These are phyloP conservation scores for Zelopaecilomyces penicillatus DNA, from an alignment of 2,329 filamentous ascomycete species.

Conservation along the genomic window DNA sequence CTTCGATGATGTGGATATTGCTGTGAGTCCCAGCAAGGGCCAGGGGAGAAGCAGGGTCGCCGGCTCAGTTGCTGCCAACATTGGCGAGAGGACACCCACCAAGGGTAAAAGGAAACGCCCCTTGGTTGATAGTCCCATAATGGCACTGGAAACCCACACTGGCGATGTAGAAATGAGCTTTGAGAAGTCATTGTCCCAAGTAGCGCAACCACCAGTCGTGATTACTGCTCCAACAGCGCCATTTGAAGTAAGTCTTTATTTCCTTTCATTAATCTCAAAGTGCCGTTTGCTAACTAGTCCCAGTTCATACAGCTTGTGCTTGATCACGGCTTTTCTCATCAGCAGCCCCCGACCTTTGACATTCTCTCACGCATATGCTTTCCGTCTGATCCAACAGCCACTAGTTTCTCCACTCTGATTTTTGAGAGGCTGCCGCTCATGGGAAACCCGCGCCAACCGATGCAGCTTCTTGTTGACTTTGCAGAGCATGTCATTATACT, in stretches of 20 bases:
- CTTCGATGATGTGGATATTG: constrained; percentile 61
- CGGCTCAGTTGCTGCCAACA: constrained; percentile 34
- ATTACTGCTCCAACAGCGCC: constrained; percentile 22
- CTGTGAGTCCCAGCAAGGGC: constrained; percentile 44
- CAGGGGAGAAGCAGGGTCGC: constrained; percentile 32
- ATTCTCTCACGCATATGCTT: constrained; percentile 55
- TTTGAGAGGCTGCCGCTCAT: constrained; percentile 57
- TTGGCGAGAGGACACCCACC: constrained; percentile 51
- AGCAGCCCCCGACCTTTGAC: constrained; percentile 58
- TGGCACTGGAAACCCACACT: constrained; percentile 46
- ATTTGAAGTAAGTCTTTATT: constrained; percentile 34
- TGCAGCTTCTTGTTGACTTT: constrained; percentile 55
- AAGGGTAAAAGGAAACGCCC: constrained; percentile 65
- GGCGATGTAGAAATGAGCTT: constrained; percentile 32
- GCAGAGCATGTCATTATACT: constrained; percentile 55
- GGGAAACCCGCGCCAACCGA: constrained; percentile 38
- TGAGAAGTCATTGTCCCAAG: constrained; percentile 14
- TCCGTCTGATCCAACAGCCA: constrained; percentile 48
- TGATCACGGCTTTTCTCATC: constrained; percentile 48
- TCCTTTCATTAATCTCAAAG: background rate
- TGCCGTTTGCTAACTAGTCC: constrained; percentile 13
- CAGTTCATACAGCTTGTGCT: constrained; percentile 56
- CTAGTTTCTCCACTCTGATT: constrained; percentile 58
- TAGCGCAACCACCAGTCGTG: constrained; percentile 13
- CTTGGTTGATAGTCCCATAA: constrained; percentile 56